A percentile compares a stretch with the other conserved stretches of the same genome.
Evolutionary conservation across 2,329 filamentous ascomycete genomes (phyloP).

Genomic region (Aureobasidium lini): DNA sequence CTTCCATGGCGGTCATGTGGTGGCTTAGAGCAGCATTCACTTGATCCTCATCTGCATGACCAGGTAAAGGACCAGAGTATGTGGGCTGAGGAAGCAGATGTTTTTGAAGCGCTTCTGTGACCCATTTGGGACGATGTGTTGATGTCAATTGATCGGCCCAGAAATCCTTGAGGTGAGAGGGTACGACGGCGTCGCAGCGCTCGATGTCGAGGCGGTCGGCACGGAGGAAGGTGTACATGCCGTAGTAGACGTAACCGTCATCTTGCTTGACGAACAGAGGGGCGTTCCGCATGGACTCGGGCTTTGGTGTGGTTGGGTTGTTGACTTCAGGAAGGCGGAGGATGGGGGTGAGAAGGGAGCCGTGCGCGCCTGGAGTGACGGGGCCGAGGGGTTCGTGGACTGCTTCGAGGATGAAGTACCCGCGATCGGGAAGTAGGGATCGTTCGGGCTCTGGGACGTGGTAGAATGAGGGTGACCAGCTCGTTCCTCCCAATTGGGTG

Average conservation of each 20-base stretch:
- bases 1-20: slow-evolving; percentile 29
- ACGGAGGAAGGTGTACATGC: slow-evolving; percentile 39
- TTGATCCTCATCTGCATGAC: neutral
- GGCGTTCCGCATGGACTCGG: slow-evolving; percentile 19
- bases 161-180: slow-evolving; percentile 30
- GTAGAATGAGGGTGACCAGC: slow-evolving; percentile 36
- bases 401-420: slow-evolving; percentile 36
- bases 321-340: neutral
- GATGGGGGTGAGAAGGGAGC: slow-evolving; percentile 16
- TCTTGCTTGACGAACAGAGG: slow-evolving; percentile 34
- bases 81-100: slow-evolving; percentile 37
- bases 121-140: slow-evolving; percentile 32
- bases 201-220: slow-evolving; percentile 40
- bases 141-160: slow-evolving; percentile 34
- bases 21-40: neutral
- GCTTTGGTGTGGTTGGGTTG: neutral
- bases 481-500: slow-evolving; percentile 29
- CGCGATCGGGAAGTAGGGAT: slow-evolving; percentile 27
- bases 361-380: slow-evolving; percentile 32
- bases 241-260: slow-evolving; percentile 35
- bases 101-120: slow-evolving; percentile 33
- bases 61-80: slow-evolving; percentile 29
- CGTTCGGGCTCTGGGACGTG: slow-evolving; percentile 24
- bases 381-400: slow-evolving; percentile 37
- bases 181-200: slow-evolving; percentile 31